phyloP scores from a whole-genome alignment of 805 yeast genomes.

The Hanseniaspora guilliermondii region DNA sequence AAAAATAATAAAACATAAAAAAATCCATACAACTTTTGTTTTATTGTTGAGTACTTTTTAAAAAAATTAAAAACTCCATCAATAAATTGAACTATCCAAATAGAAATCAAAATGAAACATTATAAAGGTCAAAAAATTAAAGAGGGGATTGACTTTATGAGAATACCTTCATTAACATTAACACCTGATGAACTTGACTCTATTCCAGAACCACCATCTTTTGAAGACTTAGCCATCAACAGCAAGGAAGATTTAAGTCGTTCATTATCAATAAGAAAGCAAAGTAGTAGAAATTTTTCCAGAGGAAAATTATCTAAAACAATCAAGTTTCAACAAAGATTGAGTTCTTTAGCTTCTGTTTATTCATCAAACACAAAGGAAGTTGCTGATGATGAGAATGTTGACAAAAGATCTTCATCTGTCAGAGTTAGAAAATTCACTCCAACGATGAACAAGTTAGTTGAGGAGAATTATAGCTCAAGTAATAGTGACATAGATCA shows the following conservation, averaged over 20 bases:
- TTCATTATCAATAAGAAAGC: background rate
- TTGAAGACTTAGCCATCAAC: background rate
- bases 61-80: background rate
- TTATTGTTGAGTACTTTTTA: background rate
- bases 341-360: constrained; percentile 6
- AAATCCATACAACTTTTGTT: no score
- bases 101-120: constrained; percentile 23
- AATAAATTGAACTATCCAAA: background rate
- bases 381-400: background rate
- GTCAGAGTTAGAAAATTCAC: background rate
- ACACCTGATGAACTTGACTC: constrained; percentile 22
- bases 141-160: constrained; percentile 21
- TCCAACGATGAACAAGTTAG: background rate
- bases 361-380: background rate
- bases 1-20: no score
- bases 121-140: constrained; percentile 25
- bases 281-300: background rate
- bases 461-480: background rate
- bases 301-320: constrained; percentile 6
- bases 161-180: constrained; percentile 25
- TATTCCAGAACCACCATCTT: constrained; percentile 20
- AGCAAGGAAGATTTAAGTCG: background rate
- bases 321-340: constrained; percentile 6
- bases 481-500: background rate
- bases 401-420: background rate